Evolutionary conservation across 2,329 filamentous ascomycete genomes (phyloP).

Genomic region (Macroventuria anomochaeta): DNA sequence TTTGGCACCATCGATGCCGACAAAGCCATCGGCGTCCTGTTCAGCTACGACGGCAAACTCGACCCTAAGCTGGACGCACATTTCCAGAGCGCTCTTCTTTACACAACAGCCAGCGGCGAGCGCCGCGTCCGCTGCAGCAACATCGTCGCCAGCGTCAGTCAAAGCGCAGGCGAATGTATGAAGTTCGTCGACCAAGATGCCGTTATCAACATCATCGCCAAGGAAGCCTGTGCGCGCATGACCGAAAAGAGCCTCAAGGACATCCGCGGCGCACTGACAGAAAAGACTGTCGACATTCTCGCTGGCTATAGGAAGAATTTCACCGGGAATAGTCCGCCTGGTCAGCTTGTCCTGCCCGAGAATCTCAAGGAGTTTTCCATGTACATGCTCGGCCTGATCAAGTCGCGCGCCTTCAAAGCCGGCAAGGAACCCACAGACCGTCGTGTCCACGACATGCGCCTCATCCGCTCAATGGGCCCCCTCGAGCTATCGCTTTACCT

Average conservation of each 20-base stretch:
- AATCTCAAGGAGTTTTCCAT: constrained; percentile 95
- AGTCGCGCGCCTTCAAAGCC: constrained; percentile 90
- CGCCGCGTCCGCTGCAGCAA: constrained; percentile 92
- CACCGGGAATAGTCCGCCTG: constrained; percentile 82
- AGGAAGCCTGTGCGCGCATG: constrained; percentile 90
- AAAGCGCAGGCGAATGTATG: constrained; percentile 81
- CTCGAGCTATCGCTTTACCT: constrained; percentile 89
- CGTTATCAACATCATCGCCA: constrained; percentile 84
- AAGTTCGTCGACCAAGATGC: constrained; percentile 97
- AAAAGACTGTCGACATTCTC: constrained; percentile 91
- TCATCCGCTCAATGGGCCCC: constrained; percentile 86
- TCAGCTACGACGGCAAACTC: constrained; percentile 96
- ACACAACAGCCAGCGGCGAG: constrained; percentile 89
- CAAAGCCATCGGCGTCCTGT: constrained; percentile 89
- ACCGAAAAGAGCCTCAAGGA: constrained; percentile 81
- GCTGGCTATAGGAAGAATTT: constrained; percentile 93
- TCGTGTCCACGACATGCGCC: constrained; percentile 86
- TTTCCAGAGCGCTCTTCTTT: constrained; percentile 93
- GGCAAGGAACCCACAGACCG: constrained; percentile 90
- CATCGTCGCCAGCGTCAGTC: constrained; percentile 88
- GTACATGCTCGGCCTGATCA: constrained; percentile 90
- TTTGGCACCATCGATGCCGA: constrained; percentile 92
- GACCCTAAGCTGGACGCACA: constrained; percentile 95
- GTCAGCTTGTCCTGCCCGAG: constrained; percentile 93
- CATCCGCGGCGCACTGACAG: constrained; percentile 79